Evolutionary conservation across 805 yeast genomes (phyloP).

Genomic region (Hemisphaericaspora nanyangensis): DNA sequence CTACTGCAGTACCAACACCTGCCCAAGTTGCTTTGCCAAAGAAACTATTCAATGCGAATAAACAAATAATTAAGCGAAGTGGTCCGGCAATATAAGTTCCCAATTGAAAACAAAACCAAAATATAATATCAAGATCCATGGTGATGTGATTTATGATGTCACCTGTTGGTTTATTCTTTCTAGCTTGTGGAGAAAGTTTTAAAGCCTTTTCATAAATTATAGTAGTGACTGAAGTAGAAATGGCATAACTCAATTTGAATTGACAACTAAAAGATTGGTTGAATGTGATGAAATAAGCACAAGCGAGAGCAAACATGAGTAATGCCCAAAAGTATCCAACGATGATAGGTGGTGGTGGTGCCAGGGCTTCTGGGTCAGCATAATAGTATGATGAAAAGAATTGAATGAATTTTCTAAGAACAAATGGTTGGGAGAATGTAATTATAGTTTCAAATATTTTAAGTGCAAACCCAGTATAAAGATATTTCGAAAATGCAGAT

Average conservation of each 20-base stretch:
- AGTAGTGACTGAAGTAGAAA: constrained; percentile 19
- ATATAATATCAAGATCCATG: constrained; percentile 22
- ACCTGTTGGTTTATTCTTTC: constrained; percentile 29
- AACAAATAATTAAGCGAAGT: constrained; percentile 20
- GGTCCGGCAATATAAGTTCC: constrained; percentile 20
- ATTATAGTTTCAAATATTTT: constrained; percentile 20
- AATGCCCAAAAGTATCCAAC: constrained; percentile 23
- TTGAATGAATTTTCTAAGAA: constrained; percentile 25
- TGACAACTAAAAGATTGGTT: constrained; percentile 16
- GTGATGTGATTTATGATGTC: constrained; percentile 32
- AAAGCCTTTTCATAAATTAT: constrained; percentile 27
- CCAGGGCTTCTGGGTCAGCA: neutral
- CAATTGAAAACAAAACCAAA: constrained; percentile 11
- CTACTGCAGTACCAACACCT: constrained; percentile 27
- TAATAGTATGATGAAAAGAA: constrained; percentile 17
- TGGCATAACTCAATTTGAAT: constrained; percentile 12
- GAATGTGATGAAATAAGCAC: constrained; percentile 19
- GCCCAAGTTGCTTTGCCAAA: constrained; percentile 35
- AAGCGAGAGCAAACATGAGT: constrained; percentile 22
- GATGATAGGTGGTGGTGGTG: constrained; percentile 20
- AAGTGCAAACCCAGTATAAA: constrained; percentile 3
- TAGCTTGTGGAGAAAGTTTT: constrained; percentile 27
- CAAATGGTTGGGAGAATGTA: constrained; percentile 25
- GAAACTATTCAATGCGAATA: constrained; percentile 30
- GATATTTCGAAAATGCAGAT: constrained; percentile 10